These are phyloP conservation scores for Candida pini DNA, from an alignment of 805 yeast genomes.

Conservation along the genomic window DNA sequence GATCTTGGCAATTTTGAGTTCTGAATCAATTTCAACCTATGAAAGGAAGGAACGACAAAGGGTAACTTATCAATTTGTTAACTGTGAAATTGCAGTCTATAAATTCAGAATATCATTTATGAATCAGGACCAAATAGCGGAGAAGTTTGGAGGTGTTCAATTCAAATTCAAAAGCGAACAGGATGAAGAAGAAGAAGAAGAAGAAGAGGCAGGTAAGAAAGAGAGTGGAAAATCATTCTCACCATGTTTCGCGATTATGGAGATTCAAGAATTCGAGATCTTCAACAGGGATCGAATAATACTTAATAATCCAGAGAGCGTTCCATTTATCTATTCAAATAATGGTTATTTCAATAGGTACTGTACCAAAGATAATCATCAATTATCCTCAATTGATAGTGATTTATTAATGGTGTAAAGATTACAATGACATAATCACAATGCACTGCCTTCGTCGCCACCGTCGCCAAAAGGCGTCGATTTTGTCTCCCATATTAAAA, in stretches of 20 bases:
- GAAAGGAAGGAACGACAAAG: constrained; percentile 15
- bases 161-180: too few relatives aligned
- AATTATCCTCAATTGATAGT: too few relatives aligned
- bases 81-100: constrained; percentile 11
- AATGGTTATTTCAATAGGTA: too few relatives aligned
- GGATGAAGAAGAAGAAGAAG: too few relatives aligned
- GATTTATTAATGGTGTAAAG: neutral
- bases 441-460: too few relatives aligned
- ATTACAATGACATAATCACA: too few relatives aligned
- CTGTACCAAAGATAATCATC: too few relatives aligned
- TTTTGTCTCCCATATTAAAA: too few relatives aligned
- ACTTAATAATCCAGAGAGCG: constrained; percentile 7
- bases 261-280: constrained; percentile 10
- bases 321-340: constrained; percentile 13
- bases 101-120: constrained; percentile 9
- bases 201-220: neutral
- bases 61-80: constrained; percentile 11
- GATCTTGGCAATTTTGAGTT: constrained; percentile 11
- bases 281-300: constrained; percentile 18
- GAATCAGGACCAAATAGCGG: constrained; percentile 9
- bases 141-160: constrained; percentile 5
- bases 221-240: constrained; percentile 1
- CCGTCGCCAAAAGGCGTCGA: too few relatives aligned
- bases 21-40: constrained; percentile 10
- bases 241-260: constrained; percentile 12